phyloP scores from a whole-genome alignment of 2,329 filamentous ascomycete genomes.

The Phialophora macrospora region DNA sequence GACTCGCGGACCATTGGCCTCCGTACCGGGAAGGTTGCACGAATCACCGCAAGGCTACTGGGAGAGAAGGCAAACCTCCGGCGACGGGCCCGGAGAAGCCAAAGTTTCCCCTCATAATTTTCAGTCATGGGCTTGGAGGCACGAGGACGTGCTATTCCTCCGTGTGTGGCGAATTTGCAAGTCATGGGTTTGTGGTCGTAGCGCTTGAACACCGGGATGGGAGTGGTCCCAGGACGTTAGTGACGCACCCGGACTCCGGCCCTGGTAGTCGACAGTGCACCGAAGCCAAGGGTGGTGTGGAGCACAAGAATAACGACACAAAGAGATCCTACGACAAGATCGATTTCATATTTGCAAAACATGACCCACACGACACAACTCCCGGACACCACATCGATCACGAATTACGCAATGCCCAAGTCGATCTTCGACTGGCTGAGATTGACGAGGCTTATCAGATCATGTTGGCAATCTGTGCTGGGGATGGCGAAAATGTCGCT shows the following conservation, averaged over 20 bases:
- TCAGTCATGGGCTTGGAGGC: slow-evolving; percentile 69
- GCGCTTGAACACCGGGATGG: slow-evolving; percentile 70
- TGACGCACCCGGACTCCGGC: slow-evolving; percentile 59
- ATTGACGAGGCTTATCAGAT: slow-evolving; percentile 67
- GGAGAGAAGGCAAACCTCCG: slow-evolving; percentile 48
- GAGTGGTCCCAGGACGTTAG: slow-evolving; percentile 64
- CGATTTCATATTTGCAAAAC: slow-evolving; percentile 58
- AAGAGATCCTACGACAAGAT: slow-evolving; percentile 55
- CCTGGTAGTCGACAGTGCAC: slow-evolving; percentile 39
- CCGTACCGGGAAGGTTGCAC: slow-evolving; percentile 48
- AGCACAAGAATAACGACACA: slow-evolving; percentile 48
- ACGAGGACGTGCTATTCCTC: slow-evolving; percentile 67
- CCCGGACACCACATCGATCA: slow-evolving; percentile 64
- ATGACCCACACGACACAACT: slow-evolving; percentile 57
- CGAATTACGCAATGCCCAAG: slow-evolving; percentile 65
- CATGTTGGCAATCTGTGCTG: slow-evolving; percentile 60
- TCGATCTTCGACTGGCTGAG: slow-evolving; percentile 67
- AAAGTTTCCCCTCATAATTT: slow-evolving; percentile 66
- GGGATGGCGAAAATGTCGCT: slow-evolving; percentile 58
- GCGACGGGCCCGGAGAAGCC: slow-evolving; percentile 49
- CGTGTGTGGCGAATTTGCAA: slow-evolving; percentile 69
- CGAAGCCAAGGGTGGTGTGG: slow-evolving; percentile 42
- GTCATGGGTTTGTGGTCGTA: slow-evolving; percentile 68
- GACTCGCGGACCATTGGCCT: slow-evolving; percentile 62
- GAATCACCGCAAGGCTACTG: slow-evolving; percentile 48